Evolutionary conservation across 148 eudicot species (phyloP).

Genomic region (Cornus kousa): DNA sequence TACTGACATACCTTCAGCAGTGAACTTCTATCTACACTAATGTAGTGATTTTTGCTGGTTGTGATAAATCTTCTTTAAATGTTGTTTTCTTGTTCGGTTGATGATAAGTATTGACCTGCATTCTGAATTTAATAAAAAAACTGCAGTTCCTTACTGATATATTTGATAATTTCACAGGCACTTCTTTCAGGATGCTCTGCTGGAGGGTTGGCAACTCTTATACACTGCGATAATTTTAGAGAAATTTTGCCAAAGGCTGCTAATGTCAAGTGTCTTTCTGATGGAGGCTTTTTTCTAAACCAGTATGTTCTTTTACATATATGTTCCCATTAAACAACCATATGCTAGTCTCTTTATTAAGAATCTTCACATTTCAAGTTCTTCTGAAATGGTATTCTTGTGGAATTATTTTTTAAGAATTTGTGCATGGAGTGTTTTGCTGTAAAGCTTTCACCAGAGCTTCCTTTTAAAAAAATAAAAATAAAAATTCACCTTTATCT

Average conservation of each 20-base stretch:
- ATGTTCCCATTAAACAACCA: not conserved
- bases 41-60: not conserved
- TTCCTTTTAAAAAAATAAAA: no score
- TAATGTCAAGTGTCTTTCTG: constrained; percentile 87
- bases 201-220: constrained; percentile 90
- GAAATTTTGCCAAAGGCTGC: constrained; percentile 56
- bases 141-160: constrained; percentile 21
- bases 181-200: constrained; percentile 99
- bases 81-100: not conserved
- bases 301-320: constrained; percentile 48
- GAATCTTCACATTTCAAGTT: not conserved
- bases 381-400: not conserved
- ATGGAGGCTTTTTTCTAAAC: constrained; percentile 82
- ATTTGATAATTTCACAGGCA: constrained; percentile 71
- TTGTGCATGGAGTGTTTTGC: no score
- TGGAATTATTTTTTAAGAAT: not conserved
- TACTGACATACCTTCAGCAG: not conserved
- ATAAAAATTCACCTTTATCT: no score
- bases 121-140: not conserved
- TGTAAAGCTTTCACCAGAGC: no score
- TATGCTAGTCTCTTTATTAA: not conserved
- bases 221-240: constrained; percentile 86
- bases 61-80: not conserved
- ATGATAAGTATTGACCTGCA: not conserved
- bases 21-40: not conserved